A percentile compares a stretch with the other conserved stretches of the same genome.
These are phyloP conservation scores for Cyclotella distinguenda DNA, from an alignment of 108 stramenopile species.

Conservation along the genomic window DNA sequence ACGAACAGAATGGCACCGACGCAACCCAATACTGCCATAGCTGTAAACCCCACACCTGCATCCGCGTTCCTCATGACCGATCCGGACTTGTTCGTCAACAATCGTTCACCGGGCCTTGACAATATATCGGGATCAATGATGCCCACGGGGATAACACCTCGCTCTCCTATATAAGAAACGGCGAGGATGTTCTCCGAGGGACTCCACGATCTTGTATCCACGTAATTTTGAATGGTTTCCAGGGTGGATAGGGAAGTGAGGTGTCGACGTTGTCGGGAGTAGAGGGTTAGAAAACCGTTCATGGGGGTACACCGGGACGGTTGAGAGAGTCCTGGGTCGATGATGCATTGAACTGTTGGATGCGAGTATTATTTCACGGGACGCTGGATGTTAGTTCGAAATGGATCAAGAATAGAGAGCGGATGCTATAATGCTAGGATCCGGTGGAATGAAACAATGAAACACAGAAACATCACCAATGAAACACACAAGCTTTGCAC, in stretches of 20 bases:
- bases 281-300: slow-evolving; percentile 13
- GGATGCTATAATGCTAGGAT: not conserved
- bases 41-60: no score
- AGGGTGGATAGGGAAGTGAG: not conserved
- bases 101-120: no score
- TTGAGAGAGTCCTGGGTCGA: not conserved
- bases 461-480: not conserved
- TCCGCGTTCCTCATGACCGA: no score
- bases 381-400: no score
- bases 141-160: not conserved
- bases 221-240: slow-evolving; percentile 5
- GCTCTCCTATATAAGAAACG: slow-evolving; percentile 9
- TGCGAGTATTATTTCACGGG: no score
- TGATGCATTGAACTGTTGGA: slow-evolving; percentile 3
- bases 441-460: not conserved
- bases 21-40: no score
- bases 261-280: not conserved
- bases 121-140: not conserved
- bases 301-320: slow-evolving; percentile 7
- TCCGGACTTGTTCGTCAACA: no score
- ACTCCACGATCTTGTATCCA: not conserved
- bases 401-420: not conserved
- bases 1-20: no score
- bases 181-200: slow-evolving; percentile 1
- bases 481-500: not conserved